Evolutionary conservation across 768 basidiomycete species (phyloP).

Genomic region (Termitomyces sp.): DNA sequence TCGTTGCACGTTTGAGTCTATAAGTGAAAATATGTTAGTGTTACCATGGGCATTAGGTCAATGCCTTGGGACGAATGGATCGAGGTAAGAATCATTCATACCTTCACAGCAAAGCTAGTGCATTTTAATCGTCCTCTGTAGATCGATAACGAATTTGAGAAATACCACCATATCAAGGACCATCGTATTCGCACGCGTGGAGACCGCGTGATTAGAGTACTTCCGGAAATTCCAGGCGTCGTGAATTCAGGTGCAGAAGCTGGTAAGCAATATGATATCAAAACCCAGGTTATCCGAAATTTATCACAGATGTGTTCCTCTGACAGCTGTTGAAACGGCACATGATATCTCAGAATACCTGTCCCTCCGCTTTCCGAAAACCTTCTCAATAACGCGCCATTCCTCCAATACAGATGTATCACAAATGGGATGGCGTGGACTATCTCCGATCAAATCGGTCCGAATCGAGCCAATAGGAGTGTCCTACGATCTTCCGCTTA

Average conservation of each 20-base stretch:
- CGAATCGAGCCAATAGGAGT: constrained; percentile 45
- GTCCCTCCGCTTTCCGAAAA: constrained; percentile 57
- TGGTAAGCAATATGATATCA: constrained; percentile 23
- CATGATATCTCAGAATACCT: constrained; percentile 70
- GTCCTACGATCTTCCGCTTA: constrained; percentile 48
- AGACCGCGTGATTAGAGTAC: constrained; percentile 41
- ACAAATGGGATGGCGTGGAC: constrained; percentile 40
- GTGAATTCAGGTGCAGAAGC: constrained; percentile 34
- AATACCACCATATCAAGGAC: constrained; percentile 54
- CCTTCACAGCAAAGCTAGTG: neutral
- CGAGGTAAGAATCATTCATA: constrained; percentile 43
- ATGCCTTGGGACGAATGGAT: constrained; percentile 77
- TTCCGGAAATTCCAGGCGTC: constrained; percentile 41
- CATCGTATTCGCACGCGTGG: constrained; percentile 53
- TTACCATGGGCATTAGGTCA: constrained; percentile 20
- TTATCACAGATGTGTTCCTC: neutral
- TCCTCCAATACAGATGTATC: constrained; percentile 12
- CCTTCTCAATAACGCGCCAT: constrained; percentile 50
- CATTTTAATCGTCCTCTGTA: constrained; percentile 17
- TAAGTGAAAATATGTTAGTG: neutral
- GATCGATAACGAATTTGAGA: constrained; percentile 56
- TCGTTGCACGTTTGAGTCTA: neutral
- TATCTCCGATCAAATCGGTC: constrained; percentile 47
- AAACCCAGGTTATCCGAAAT: neutral
- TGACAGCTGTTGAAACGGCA: constrained; percentile 66